A percentile compares a stretch with the other conserved stretches of the same genome.
Conservation (phyloP, 495 filamentous ascomycete species). For the Bryoglossum gracile region DNA sequence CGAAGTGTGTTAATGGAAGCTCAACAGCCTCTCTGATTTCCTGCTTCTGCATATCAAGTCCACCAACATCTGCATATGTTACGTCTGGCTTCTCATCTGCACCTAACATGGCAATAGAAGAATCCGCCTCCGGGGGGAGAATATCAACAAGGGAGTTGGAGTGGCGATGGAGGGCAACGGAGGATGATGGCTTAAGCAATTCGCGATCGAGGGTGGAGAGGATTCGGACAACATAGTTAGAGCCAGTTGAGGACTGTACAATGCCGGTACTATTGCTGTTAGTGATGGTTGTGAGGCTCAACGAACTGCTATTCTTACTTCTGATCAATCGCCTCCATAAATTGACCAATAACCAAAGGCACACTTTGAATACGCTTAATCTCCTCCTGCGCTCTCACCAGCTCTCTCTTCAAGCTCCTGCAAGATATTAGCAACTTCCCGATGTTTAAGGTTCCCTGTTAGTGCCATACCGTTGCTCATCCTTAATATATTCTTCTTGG, state of each 20-base stretch:
- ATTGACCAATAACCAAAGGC: slow-evolving; percentile 95
- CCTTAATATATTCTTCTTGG: slow-evolving; percentile 99
- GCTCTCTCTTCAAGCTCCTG: slow-evolving; percentile 92
- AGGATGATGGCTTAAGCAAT: slow-evolving; percentile 93
- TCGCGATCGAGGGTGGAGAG: slow-evolving; percentile 98
- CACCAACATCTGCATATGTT: slow-evolving; percentile 95
- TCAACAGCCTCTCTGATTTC: slow-evolving; percentile 98
- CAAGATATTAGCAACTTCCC: slow-evolving; percentile 16
- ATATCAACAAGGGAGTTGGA: slow-evolving; percentile 98
- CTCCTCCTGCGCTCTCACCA: slow-evolving; percentile 96
- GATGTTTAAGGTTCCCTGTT: slow-evolving; percentile 6
- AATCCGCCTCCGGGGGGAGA: slow-evolving; percentile 94
- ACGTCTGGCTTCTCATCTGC: slow-evolving; percentile 97
- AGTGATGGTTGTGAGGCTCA: slow-evolving; percentile 19
- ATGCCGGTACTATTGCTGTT: slow-evolving; percentile 73
- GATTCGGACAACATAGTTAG: slow-evolving; percentile 98
- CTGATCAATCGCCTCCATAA: slow-evolving; percentile 99
- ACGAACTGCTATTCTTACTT: slow-evolving; percentile 54
- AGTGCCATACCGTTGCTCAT: slow-evolving; percentile 77
- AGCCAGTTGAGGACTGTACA: slow-evolving; percentile 95
- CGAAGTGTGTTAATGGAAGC: slow-evolving; percentile 91
- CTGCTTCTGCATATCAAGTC: slow-evolving; percentile 99
- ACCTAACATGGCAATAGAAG: slow-evolving; percentile 96
- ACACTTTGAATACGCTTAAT: slow-evolving; percentile 99
- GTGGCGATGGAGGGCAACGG: slow-evolving; percentile 93